Percentiles rank a stretch among this genome's conserved stretches.
phyloP scores from a whole-genome alignment of 2,329 filamentous ascomycete species.

The Monascus ruber region DNA sequence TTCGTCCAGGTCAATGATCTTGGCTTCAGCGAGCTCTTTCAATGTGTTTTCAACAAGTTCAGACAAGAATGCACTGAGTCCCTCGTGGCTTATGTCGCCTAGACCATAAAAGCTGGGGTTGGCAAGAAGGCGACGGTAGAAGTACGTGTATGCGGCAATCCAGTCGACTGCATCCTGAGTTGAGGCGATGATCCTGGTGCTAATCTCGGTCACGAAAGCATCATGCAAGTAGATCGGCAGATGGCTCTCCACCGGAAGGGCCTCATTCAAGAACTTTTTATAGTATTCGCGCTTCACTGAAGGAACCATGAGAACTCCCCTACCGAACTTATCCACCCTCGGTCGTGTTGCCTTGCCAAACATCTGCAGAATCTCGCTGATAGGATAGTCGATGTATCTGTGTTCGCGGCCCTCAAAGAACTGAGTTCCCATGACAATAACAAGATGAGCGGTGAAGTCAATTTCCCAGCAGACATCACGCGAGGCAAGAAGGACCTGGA shows the following conservation, averaged over 20 bases:
- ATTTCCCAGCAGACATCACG: conserved; percentile 96
- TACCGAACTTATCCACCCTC: conserved; percentile 65
- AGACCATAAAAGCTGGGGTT: conserved; percentile 96
- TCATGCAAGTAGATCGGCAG: conserved; percentile 86
- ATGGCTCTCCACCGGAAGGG: conserved; percentile 88
- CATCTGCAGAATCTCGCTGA: conserved; percentile 94
- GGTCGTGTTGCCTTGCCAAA: conserved; percentile 84
- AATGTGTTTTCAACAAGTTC: conserved; percentile 88
- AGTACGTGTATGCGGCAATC: conserved; percentile 88
- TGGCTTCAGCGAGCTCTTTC: conserved; percentile 80
- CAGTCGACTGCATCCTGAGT: conserved; percentile 97
- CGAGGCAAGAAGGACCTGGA: conserved; percentile 71
- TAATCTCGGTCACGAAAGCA: conserved; percentile 93
- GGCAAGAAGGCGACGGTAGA: conserved; percentile 85
- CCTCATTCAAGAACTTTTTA: conserved; percentile 96
- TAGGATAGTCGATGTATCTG: conserved; percentile 89
- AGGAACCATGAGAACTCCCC: conserved; percentile 93
- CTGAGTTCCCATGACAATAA: conserved; percentile 95
- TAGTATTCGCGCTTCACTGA: conserved; percentile 94
- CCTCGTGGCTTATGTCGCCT: conserved; percentile 78
- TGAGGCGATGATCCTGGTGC: conserved; percentile 87
- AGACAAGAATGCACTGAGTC: conserved; percentile 85
- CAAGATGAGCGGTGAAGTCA: conserved; percentile 74
- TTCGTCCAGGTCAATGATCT: conserved; percentile 91
- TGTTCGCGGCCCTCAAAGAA: conserved; percentile 96